Evolutionary conservation across 2,329 filamentous ascomycete genomes (phyloP).

Genomic region (Botrytis sinoallii): DNA sequence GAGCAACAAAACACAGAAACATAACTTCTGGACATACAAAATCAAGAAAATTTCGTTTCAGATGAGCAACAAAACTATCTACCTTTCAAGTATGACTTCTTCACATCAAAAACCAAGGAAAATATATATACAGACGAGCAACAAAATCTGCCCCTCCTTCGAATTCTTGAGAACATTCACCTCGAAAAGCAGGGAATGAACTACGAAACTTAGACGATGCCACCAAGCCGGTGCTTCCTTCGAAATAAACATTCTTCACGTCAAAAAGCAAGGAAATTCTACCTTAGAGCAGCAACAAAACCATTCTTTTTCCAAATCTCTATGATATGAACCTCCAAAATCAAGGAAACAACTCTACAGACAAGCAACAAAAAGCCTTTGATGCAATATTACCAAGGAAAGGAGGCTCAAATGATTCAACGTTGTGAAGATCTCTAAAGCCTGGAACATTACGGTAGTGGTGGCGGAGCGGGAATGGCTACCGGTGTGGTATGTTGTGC

Average conservation of each 20-base stretch:
- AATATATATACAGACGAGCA: background rate
- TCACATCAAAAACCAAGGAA: background rate
- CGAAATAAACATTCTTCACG: background rate
- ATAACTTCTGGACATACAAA: background rate
- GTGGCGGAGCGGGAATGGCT: background rate
- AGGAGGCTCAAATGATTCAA: background rate
- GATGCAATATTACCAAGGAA: background rate
- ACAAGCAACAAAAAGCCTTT: background rate
- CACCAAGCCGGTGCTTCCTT: background rate
- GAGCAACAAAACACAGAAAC: background rate
- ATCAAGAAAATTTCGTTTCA: background rate
- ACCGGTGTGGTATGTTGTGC: background rate
- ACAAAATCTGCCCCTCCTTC: background rate
- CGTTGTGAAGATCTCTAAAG: background rate
- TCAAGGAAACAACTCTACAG: background rate
- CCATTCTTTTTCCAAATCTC: background rate
- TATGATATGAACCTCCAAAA: background rate
- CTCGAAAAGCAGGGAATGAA: background rate
- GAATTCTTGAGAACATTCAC: background rate
- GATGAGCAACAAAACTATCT: background rate
- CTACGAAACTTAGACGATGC: background rate
- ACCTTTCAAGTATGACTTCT: background rate
- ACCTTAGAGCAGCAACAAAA: background rate
- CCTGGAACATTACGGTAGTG: background rate
- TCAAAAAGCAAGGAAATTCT: background rate